Evolutionary conservation across 2,329 filamentous ascomycete genomes (phyloP).

Genomic region (Cytospora mali): DNA sequence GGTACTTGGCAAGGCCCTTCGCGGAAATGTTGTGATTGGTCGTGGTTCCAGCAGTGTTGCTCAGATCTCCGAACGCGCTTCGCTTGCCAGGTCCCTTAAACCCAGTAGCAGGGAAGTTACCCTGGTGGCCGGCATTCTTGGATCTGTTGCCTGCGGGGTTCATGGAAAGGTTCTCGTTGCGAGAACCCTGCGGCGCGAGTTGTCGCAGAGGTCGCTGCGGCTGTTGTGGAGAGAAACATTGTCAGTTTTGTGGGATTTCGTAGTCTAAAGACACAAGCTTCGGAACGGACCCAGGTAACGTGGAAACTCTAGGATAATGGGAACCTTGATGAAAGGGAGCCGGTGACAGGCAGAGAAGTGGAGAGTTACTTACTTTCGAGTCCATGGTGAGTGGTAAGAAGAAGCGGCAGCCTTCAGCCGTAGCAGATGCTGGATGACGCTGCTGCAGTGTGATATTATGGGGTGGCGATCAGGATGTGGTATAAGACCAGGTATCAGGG

Average conservation of each 20-base stretch:
- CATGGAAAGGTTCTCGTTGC: conserved; percentile 68
- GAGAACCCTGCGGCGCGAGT: conserved; percentile 39
- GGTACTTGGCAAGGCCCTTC: conserved; percentile 41
- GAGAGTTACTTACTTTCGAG: conserved; percentile 41
- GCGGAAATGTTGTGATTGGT: conserved; percentile 33
- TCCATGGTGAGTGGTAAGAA: conserved; percentile 39
- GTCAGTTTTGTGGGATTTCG: conserved; percentile 18
- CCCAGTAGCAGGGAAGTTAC: conserved; percentile 45
- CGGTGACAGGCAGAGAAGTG: conserved; percentile 11
- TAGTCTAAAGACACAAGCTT: conserved; percentile 7
- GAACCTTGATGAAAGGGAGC: background rate
- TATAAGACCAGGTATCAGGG: background rate
- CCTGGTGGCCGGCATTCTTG: conserved; percentile 18
- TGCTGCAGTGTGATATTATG: conserved; percentile 27
- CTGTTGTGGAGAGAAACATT: conserved; percentile 47
- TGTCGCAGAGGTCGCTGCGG: conserved; percentile 67
- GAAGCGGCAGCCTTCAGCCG: background rate
- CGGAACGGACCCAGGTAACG: conserved; percentile 3
- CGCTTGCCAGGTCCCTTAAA: conserved; percentile 72
- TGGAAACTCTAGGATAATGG: background rate
- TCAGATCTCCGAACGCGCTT: conserved; percentile 80
- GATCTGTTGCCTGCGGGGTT: conserved; percentile 11
- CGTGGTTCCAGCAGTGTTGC: conserved; percentile 60
- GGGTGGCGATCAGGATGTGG: conserved; percentile 17
- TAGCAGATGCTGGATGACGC: conserved; percentile 28